Conservation (phyloP, 83 land plant species). For the Thuja plicata region DNA sequence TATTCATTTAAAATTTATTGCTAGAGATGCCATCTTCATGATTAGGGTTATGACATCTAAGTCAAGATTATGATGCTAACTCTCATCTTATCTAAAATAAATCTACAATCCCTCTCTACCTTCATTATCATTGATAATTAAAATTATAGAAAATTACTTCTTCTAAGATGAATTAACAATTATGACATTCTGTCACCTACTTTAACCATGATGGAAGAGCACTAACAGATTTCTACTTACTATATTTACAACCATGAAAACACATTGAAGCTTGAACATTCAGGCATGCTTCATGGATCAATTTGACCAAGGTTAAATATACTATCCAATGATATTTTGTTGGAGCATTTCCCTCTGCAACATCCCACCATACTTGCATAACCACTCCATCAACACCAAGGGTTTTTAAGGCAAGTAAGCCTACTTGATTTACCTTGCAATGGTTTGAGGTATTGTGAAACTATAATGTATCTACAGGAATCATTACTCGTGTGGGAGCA, state of each 20-base stretch:
- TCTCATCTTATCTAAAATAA: too few relatives aligned
- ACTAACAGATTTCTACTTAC: constrained; percentile 15
- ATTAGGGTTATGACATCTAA: too few relatives aligned
- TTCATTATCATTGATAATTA: too few relatives aligned
- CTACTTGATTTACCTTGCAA: constrained; percentile 58
- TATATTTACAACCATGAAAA: constrained; percentile 39
- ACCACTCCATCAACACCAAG: constrained; percentile 76
- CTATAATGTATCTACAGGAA: constrained; percentile 61
- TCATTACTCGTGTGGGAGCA: too few relatives aligned
- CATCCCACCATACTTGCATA: constrained; percentile 75
- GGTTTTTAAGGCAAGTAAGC: constrained; percentile 59
- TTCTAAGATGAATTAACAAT: too few relatives aligned
- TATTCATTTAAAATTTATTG: too few relatives aligned
- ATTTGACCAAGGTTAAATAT: constrained; percentile 48
- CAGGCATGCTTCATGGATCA: constrained; percentile 58
- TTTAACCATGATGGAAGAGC: constrained; percentile 54
- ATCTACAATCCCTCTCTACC: too few relatives aligned
- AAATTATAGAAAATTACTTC: too few relatives aligned
- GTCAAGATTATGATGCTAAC: too few relatives aligned
- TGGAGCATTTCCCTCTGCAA: constrained; percentile 49
- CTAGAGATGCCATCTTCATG: too few relatives aligned
- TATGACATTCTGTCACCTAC: constrained; percentile 36
- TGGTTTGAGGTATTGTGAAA: constrained; percentile 44
- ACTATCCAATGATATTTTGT: constrained; percentile 56
- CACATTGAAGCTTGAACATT: constrained; percentile 60